Evolutionary conservation across 192 early-diverging fungal genomes (phyloP).

Genomic region (Mortierella claussenii): DNA sequence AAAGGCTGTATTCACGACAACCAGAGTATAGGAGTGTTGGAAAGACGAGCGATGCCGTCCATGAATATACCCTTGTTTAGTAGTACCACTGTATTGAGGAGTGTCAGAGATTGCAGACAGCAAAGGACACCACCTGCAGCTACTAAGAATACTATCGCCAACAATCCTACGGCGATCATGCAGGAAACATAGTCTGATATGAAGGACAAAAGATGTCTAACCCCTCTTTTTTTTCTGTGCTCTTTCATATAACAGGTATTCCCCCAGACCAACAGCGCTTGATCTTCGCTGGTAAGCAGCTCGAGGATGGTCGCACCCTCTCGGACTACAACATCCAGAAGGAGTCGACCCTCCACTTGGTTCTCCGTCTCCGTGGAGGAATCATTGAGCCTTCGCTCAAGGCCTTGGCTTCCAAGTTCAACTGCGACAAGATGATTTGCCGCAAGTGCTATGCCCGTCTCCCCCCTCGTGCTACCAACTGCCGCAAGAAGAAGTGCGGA

Average conservation of each 20-base stretch:
- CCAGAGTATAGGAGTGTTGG: too few relatives aligned
- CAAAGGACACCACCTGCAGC: too few relatives aligned
- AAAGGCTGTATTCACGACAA: too few relatives aligned
- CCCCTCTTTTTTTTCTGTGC: not conserved
- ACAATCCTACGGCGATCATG: too few relatives aligned
- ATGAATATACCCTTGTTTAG: too few relatives aligned
- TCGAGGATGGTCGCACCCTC: slow-evolving; percentile 98
- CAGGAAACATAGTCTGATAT: too few relatives aligned
- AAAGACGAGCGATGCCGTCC: too few relatives aligned
- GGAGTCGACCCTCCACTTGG: slow-evolving; percentile 98
- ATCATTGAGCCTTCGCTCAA: slow-evolving; percentile 99
- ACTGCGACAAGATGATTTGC: slow-evolving; percentile 99
- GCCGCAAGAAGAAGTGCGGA: slow-evolving; percentile 99
- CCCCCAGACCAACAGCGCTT: slow-evolving; percentile 99
- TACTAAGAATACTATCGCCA: too few relatives aligned
- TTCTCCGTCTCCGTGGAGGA: slow-evolving; percentile 95
- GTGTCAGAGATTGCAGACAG: too few relatives aligned
- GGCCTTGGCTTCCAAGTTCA: slow-evolving; percentile 98
- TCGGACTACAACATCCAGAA: slow-evolving; percentile 99
- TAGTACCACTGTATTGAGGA: too few relatives aligned
- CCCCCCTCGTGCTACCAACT: slow-evolving; percentile 99
- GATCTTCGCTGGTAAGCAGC: slow-evolving; percentile 99
- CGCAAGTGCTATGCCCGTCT: slow-evolving; percentile 99
- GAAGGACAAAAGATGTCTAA: too few relatives aligned
- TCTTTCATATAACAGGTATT: slow-evolving; percentile 70